Base-by-base conservation (phyloP, 2,329 filamentous ascomycete genomes). In the Orbilia brochopaga region DNA sequence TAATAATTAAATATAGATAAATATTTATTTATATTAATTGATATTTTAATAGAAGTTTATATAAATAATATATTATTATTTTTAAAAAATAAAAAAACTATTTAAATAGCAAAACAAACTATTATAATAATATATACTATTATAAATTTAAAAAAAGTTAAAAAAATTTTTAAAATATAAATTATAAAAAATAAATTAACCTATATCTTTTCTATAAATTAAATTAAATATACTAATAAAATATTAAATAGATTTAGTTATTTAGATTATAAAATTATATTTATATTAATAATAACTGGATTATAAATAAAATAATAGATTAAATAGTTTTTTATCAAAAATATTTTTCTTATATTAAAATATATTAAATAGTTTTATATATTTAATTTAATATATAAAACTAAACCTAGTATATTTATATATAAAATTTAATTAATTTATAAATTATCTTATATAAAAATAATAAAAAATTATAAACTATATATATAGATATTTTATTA, bases 401-500 rank as follows among this genome's bases (percentile, higher is more conserved):
- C 53, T 21, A 24, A 60, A 44, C 24, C 61, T n/a, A 24, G 40
- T 23, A 52, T 61, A 21, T 67, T 73, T 40, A 7, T 46, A 21
- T 4, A 57, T 30, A 42, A 52, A 51, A 50, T 52, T 58, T 57
- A 50, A 42, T 15, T 51, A 15, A 53, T 21, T 15, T 70, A 57
- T 30, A 53, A 23, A 37, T 19, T 35, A 42, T 27, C 58, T 46
- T 51, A 65, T 23, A 27, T 53, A 46, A 46, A 58, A 57, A 65
- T 73, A 24, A 46, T 48, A 35, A 61, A 73, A 50, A 24, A 24
- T 40, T 23, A 73, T 35, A 54, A 40, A 21, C n/a, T 60, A 19
- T 69, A 60, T 69, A 69, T 55, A 61, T 70, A 24, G 44, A 37
- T 50, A 65, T 10, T 50, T 67, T 50, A 69, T 48, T 32, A 32